These are phyloP conservation scores for Lipomyces chichibuensis DNA, from an alignment of 805 yeast species.

Conservation along the genomic window DNA sequence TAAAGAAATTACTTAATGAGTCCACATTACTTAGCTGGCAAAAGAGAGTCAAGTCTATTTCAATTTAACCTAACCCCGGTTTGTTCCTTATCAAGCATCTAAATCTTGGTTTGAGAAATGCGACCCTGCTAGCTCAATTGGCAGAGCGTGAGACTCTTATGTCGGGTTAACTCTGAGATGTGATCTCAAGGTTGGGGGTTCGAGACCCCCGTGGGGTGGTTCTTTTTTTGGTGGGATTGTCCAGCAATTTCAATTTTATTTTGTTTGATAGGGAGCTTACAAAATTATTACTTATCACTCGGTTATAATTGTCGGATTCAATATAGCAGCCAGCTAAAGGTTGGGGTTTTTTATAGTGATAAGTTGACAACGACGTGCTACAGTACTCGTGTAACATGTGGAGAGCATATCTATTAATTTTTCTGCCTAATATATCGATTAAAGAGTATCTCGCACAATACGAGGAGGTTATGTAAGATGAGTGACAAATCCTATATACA, in stretches of 20 bases:
- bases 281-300: too few species aligned
- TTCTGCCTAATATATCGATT: background rate
- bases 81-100: background rate
- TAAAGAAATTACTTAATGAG: too few species aligned
- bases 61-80: background rate
- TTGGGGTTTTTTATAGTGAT: too few species aligned
- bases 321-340: too few species aligned
- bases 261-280: background rate
- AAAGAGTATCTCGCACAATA: background rate
- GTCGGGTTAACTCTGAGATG: too few species aligned
- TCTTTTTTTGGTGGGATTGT: background rate
- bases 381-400: too few species aligned
- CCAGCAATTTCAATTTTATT: background rate
- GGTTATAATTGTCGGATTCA: too few species aligned
- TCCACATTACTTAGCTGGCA: too few species aligned
- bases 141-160: constrained; percentile 17
- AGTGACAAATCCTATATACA: background rate
- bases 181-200: constrained; percentile 17
- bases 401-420: background rate
- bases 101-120: background rate
- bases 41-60: too few species aligned
- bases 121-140: constrained; percentile 16
- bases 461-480: background rate
- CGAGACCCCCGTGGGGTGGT: constrained; percentile 14
- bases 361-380: too few species aligned